Evolutionary conservation across 345 rosid genomes (phyloP).

Genomic region (Punica granatum): DNA sequence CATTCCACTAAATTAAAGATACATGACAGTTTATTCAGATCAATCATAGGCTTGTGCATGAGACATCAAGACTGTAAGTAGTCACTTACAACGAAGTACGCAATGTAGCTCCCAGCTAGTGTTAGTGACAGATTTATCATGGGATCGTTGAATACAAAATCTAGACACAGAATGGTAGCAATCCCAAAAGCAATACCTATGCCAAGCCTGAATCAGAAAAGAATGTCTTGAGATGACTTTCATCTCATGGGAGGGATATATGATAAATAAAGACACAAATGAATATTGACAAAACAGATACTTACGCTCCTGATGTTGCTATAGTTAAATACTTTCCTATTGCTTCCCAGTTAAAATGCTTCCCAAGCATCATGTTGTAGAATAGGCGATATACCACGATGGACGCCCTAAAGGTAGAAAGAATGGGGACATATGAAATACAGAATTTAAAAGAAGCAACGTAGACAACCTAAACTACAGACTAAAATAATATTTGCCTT

Average conservation of each 20-base stretch:
- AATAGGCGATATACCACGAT: conserved; percentile 92
- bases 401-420: conserved; percentile 59
- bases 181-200: conserved; percentile 85
- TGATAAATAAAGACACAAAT: neutral
- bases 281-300: conserved; percentile 18
- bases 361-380: conserved; percentile 71
- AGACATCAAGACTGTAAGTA: neutral
- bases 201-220: conserved; percentile 60
- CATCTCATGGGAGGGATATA: conserved; percentile 7
- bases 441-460: neutral
- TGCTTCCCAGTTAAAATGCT: conserved; percentile 38
- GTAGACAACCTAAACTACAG: neutral
- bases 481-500: neutral
- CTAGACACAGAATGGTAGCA: conserved; percentile 83
- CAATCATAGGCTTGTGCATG: neutral
- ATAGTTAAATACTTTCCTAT: conserved; percentile 56
- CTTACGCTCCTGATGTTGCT: conserved; percentile 91
- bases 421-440: neutral
- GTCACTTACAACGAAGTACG: conserved; percentile 70
- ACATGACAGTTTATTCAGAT: conserved; percentile 15
- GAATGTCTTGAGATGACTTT: neutral
- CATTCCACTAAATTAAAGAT: too few species aligned
- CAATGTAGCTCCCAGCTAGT: conserved; percentile 81
- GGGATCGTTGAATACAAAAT: conserved; percentile 78
- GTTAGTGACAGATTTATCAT: conserved; percentile 83